phyloP scores from a whole-genome alignment of 106 monocot genomes.

The Xerophyta viscosa region DNA sequence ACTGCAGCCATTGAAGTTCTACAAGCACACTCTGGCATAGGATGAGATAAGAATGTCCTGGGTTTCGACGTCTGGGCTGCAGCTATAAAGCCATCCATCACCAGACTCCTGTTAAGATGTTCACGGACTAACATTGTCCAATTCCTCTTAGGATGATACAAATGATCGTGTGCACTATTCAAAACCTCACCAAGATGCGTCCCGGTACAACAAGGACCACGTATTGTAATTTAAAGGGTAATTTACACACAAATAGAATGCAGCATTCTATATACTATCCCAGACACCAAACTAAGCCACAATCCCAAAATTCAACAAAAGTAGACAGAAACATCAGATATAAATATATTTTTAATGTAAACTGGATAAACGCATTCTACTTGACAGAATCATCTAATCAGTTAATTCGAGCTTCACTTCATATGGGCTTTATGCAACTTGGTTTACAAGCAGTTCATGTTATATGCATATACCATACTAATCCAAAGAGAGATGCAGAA shows the following conservation, averaged over 20 bases:
- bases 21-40: slow-evolving; percentile 84
- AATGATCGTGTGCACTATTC: slow-evolving; percentile 30
- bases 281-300: no score
- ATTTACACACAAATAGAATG: neutral
- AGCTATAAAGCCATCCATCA: slow-evolving; percentile 46
- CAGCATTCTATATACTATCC: neutral
- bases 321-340: no score
- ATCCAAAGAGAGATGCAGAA: no score
- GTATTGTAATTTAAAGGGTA: neutral
- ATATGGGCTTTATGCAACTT: no score
- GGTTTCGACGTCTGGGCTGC: slow-evolving; percentile 45
- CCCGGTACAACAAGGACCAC: slow-evolving; percentile 21
- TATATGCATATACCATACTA: no score
- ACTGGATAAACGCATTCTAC: no score
- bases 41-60: slow-evolving; percentile 65
- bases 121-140: slow-evolving; percentile 49
- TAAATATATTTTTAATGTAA: no score
- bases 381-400: no score
- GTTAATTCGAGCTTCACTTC: no score
- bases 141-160: slow-evolving; percentile 65
- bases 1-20: slow-evolving; percentile 24
- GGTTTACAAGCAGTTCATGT: no score
- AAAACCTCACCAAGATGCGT: slow-evolving; percentile 44
- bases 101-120: slow-evolving; percentile 58
- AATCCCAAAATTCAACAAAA: no score